Evolutionary conservation across 2,329 filamentous ascomycete species (phyloP), one percentile per base, ranked within the genome.

Genomic region (Dryadomyces quercivorus): DNA sequence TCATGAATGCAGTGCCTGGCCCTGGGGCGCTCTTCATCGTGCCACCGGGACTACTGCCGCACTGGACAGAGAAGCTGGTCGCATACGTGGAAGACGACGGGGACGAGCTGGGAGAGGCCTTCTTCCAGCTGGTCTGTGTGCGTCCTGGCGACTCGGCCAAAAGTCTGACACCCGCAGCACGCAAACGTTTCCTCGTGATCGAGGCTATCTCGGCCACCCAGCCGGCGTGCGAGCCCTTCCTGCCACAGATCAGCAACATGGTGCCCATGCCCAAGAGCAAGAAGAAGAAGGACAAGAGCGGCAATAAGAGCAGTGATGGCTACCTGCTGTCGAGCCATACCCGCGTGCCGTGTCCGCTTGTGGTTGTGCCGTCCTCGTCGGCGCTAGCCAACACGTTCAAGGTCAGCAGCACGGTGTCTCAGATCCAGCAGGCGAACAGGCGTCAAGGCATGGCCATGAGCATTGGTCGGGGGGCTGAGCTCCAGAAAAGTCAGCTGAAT

Each of bases 91-190:
- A 52, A n/a, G 49, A 51, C 20, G 49, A 42, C 3, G 50, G 15
- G 2, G 26, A 34, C 48, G 21, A 43, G 15, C 40, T 15, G 21
- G 38, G 13, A 21, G 5, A 1, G 22, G 5, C 42, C 22, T 52
- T 52, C n/a, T 52, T 52, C 18, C 40, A 52, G 22, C 50, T 52
- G 5, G 42, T 52, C 5, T 52, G 40, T 15, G 50, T 52, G 16
- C 40, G 21, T 15, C 20, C 40, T 2, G 50, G 50, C n/a, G 50
- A 52, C 4, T 18, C 50, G 3, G n/a, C 10, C 3, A 21, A 21
- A 16, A n/a, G 50, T 15, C 20, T 52, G 16, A 7, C n/a, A 1
- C 9, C 16, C 1, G 42, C 34, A 7, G 50, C 36, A 9, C 16
- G n/a, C 16, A 16, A 34, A 16, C 40, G n/a, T 13, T 52, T 52